Base-by-base conservation (phyloP, 768 basidiomycete species). In the Rhizopogon rudus region DNA sequence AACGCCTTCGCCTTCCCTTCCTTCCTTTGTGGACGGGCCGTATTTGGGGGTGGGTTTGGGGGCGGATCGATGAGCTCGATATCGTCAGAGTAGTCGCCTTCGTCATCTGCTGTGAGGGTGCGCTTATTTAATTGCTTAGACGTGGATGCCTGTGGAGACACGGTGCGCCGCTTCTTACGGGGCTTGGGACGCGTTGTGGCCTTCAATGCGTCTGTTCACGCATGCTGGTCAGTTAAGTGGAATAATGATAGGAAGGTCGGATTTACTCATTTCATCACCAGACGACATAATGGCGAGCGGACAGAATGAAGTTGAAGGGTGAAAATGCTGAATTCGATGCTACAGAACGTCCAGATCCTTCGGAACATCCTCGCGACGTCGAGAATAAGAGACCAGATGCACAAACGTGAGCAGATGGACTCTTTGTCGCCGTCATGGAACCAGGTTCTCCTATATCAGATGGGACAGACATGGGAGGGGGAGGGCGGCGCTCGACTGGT, bases 251-350 rank as follows among this genome's bases (percentile, higher is more conserved):
- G 6, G 10, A 41, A 40, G 55, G 53, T 54, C 20, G 39, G 29
- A 46, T 65, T 63, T 45, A 68, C 67, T 66, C 61, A 68, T 68
- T 50, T 68, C 69, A 55, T 68, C 67, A 41, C 68, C 69, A 12
- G 68, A 70, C 12, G 67, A 70, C 67, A 70, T 70, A 9, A 12
- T 41, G 29, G 33, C 29, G 8, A 14, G 20, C 13, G 22, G 31
- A 53, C 14, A 35, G 31, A 25, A 50, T 37, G 14, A 13, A 5
- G 14, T 22, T 35, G 35, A 25, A 35, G 22, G 20, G 10, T 37
- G 48, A n/a, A 28, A 31, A 37, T 35, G 33, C 9, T 35, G 2
- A 35, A 12, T 35, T 35, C 10, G 10, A 35, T 12, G 8, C 10
- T 31, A 41, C 44, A 12, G 33, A 35, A 35, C 33, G 33, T 12